phyloP scores from a whole-genome alignment of 2,329 filamentous ascomycete genomes.

The Trichoderma oligosporum region DNA sequence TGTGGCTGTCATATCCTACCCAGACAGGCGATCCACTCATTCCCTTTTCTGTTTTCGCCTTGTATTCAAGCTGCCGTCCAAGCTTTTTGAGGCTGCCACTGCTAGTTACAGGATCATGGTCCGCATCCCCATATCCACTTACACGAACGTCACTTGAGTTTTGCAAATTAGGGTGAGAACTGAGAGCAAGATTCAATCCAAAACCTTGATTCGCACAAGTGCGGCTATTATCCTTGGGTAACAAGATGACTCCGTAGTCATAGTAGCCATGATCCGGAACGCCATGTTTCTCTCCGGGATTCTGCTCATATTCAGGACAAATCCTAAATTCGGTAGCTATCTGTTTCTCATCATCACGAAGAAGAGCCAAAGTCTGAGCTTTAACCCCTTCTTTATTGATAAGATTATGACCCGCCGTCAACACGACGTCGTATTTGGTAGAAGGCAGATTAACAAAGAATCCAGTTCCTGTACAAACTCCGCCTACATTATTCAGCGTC shows the following conservation, averaged over 20 bases:
- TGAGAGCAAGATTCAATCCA: constrained; percentile 6
- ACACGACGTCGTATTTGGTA: background rate
- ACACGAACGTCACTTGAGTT: background rate
- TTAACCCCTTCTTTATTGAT: background rate
- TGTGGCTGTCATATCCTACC: background rate
- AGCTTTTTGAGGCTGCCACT: background rate
- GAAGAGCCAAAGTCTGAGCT: background rate
- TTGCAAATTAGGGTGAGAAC: background rate
- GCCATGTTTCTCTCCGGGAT: background rate
- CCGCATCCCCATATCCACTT: background rate
- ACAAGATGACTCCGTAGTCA: constrained; percentile 9
- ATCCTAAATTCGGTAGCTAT: background rate
- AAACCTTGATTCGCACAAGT: background rate
- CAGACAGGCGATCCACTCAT: constrained; percentile 16
- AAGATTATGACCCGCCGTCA: constrained; percentile 12
- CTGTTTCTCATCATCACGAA: background rate
- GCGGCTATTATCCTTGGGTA: background rate
- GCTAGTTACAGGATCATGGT: background rate
- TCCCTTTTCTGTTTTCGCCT: background rate
- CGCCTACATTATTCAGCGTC: background rate
- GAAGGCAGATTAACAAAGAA: constrained; percentile 14
- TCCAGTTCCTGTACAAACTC: background rate
- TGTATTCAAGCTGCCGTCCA: background rate
- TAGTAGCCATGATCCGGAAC: background rate
- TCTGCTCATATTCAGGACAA: background rate